Conservation (phyloP, 148 eudicot genomes). For the Rheum nobile region DNA sequence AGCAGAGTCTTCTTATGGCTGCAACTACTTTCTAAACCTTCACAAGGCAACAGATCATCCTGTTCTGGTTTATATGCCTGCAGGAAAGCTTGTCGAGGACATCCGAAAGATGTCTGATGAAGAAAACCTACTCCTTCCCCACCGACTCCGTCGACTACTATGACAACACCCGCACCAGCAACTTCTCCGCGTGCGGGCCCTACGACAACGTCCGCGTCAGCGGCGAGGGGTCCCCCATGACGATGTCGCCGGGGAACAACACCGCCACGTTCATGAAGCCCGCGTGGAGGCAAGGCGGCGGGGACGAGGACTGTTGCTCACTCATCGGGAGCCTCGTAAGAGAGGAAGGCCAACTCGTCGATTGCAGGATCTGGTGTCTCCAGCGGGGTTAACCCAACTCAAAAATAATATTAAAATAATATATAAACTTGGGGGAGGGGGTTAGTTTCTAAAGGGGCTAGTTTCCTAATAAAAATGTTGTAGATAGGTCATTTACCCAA, state of each 20-base stretch:
- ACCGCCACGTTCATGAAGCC: conserved; percentile 24
- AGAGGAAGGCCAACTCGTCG: conserved; percentile 69
- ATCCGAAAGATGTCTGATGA: conserved; percentile 94
- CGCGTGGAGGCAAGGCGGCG: conserved; percentile 22
- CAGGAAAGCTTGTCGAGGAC: conserved; percentile 89
- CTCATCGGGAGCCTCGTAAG: conserved; percentile 55
- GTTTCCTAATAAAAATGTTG: too few relatives aligned
- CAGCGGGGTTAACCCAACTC: too few relatives aligned
- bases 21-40: conserved; percentile 95
- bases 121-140: conserved; percentile 18
- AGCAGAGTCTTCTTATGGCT: conserved; percentile 84
- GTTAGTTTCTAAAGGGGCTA: too few relatives aligned
- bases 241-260: conserved; percentile 75
- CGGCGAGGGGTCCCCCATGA: conserved; percentile 46
- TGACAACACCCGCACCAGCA: conserved; percentile 25
- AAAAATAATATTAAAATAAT: too few relatives aligned
- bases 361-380: too few relatives aligned
- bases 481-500: too few relatives aligned
- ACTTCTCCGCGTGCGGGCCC: conserved; percentile 28
- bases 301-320: conserved; percentile 15
- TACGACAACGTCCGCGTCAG: conserved; percentile 26
- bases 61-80: conserved; percentile 98
- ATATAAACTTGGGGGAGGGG: too few relatives aligned
- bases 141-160: conserved; percentile 16
- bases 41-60: conserved; percentile 94